A percentile compares a stretch with the other conserved stretches of the same genome.
Conservation (phyloP, 139 green algal species). For the Haematococcus lacustris region DNA sequence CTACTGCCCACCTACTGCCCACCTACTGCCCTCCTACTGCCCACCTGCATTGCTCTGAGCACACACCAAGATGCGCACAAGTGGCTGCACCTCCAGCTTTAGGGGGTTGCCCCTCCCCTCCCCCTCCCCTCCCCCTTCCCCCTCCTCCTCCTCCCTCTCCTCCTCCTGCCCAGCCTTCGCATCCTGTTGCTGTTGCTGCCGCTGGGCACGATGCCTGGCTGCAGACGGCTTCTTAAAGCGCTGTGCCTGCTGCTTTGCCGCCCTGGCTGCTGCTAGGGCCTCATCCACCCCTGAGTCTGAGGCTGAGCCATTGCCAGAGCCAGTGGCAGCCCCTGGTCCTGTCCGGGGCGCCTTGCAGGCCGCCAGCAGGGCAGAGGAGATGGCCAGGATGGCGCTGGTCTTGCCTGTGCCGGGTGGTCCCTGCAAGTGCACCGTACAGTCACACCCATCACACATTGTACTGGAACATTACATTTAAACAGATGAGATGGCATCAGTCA, state of each 20-base stretch:
- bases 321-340: neutral
- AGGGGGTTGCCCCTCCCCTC: neutral
- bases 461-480: neutral
- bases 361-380: slow-evolving; percentile 48
- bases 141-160: neutral
- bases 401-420: slow-evolving; percentile 67
- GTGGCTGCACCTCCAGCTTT: neutral
- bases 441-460: neutral
- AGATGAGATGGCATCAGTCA: neutral
- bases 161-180: neutral
- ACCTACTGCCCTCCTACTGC: no score
- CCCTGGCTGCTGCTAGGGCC: no score
- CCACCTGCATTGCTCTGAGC: slow-evolving; percentile 3
- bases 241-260: neutral
- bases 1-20: no score
- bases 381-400: slow-evolving; percentile 46
- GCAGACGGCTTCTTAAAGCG: neutral
- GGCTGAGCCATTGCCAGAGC: neutral
- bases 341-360: neutral
- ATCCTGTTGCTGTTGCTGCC: neutral
- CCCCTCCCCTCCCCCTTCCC: neutral
- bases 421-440: slow-evolving; percentile 10
- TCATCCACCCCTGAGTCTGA: no score
- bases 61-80: slow-evolving; percentile 10
- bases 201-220: neutral